Percentiles rank a stretch among this genome's conserved stretches.
phyloP scores from a whole-genome alignment of 805 yeast species.

The Saccharomycopsis sp. region DNA sequence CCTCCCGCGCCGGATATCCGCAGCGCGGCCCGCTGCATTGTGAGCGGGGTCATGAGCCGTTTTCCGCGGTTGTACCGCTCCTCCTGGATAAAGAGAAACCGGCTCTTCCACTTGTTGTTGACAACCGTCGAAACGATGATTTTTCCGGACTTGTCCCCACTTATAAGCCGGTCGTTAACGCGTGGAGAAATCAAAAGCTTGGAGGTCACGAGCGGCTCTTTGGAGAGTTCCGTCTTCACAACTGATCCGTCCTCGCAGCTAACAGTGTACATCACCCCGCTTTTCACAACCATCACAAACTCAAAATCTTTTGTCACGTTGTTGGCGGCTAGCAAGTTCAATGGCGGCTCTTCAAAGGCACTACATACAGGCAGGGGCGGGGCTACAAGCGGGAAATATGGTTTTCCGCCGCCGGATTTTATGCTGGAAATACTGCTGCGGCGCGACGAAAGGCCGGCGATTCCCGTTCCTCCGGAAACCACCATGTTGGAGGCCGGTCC shows the following conservation, averaged over 20 bases:
- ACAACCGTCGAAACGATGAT: constrained; percentile 55
- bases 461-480: constrained; percentile 1
- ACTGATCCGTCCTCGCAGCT: constrained; percentile 44
- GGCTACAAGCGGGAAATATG: constrained; percentile 26
- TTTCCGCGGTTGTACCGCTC: constrained; percentile 40
- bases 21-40: constrained; percentile 27
- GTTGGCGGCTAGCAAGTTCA: constrained; percentile 23
- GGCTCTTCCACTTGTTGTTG: constrained; percentile 60
- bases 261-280: constrained; percentile 44
- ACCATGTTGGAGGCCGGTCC: background rate
- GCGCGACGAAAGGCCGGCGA: constrained; percentile 16
- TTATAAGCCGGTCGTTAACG: constrained; percentile 64
- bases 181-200: constrained; percentile 61
- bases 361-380: constrained; percentile 25
- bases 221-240: constrained; percentile 29
- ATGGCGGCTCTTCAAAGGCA: constrained; percentile 22
- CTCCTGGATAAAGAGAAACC: constrained; percentile 42
- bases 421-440: constrained; percentile 14
- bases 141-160: constrained; percentile 42
- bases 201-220: constrained; percentile 40
- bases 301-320: constrained; percentile 32
- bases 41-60: constrained; percentile 34
- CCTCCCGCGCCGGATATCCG: background rate
- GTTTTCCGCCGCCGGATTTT: constrained; percentile 30
- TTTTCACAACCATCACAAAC: constrained; percentile 44